A percentile compares a stretch with the other conserved stretches of the same genome.
Evolutionary conservation across 2,329 filamentous ascomycete genomes (phyloP).

Genomic region (Neonectria ditissima): DNA sequence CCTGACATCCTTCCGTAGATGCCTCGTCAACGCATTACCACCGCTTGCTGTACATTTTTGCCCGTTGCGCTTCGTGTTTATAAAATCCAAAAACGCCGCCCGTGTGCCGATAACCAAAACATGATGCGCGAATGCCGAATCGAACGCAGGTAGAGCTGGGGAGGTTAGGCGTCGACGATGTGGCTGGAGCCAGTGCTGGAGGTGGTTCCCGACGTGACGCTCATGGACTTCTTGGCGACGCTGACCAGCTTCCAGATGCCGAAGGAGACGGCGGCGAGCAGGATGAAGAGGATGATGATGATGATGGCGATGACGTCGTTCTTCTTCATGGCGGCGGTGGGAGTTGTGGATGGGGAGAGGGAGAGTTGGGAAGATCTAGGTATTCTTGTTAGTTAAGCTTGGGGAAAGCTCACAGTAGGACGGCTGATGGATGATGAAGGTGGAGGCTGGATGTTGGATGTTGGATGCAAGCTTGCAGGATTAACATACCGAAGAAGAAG

Average conservation of each 20-base stretch:
- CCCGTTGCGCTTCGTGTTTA: constrained; percentile 8
- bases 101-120: not conserved
- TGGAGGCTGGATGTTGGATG: not conserved
- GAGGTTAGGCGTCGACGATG: constrained; percentile 37
- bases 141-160: not conserved
- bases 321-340: constrained; percentile 64
- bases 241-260: constrained; percentile 73
- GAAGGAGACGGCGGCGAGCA: constrained; percentile 71
- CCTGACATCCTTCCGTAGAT: not conserved
- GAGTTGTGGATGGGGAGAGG: not conserved
- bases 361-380: constrained; percentile 5
- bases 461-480: not conserved
- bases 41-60: constrained; percentile 2
- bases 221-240: constrained; percentile 59
- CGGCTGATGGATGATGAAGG: too few species aligned
- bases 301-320: constrained; percentile 78
- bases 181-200: constrained; percentile 45
- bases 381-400: constrained; percentile 13
- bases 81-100: not conserved
- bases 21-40: constrained; percentile 19
- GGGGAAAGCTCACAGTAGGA: not conserved
- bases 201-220: constrained; percentile 50
- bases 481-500: constrained; percentile 12
- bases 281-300: constrained; percentile 73
- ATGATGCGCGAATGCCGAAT: constrained; percentile 12